Conservation (phyloP, 2,329 filamentous ascomycete species). For the Phaeosphaeria sp. region DNA sequence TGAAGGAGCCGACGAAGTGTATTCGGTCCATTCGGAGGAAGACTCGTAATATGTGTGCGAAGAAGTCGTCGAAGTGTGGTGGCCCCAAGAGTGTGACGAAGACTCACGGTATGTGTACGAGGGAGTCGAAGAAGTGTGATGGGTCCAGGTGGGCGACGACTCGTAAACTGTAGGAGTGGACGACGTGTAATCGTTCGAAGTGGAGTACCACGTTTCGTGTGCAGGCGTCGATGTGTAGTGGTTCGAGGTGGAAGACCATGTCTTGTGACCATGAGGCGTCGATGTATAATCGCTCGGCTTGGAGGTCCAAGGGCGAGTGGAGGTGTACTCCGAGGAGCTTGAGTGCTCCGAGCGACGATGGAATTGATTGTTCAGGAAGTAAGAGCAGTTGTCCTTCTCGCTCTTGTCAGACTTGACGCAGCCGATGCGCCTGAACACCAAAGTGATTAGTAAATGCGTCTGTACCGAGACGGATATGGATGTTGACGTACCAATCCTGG, state of each 20-base stretch:
- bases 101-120: neutral
- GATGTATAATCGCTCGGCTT: neutral
- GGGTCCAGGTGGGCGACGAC: neutral
- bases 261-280: neutral
- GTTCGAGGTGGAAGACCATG: neutral
- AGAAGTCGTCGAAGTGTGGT: neutral
- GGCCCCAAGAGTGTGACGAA: neutral
- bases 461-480: neutral
- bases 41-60: neutral
- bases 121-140: neutral
- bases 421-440: neutral
- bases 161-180: neutral
- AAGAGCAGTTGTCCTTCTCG: conserved; percentile 1
- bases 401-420: neutral
- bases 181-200: neutral
- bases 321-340: neutral
- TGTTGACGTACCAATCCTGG: conserved; percentile 2
- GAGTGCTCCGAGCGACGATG: neutral
- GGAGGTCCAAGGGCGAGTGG: neutral
- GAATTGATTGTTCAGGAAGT: neutral
- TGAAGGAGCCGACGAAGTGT: neutral
- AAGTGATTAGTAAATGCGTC: neutral
- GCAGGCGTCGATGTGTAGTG: neutral
- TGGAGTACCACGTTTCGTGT: neutral
- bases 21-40: neutral